Percentiles rank a stretch among this genome's conserved stretches.
Conservation (phyloP, 208 protist species). For the Trichomonas gallinae region DNA sequence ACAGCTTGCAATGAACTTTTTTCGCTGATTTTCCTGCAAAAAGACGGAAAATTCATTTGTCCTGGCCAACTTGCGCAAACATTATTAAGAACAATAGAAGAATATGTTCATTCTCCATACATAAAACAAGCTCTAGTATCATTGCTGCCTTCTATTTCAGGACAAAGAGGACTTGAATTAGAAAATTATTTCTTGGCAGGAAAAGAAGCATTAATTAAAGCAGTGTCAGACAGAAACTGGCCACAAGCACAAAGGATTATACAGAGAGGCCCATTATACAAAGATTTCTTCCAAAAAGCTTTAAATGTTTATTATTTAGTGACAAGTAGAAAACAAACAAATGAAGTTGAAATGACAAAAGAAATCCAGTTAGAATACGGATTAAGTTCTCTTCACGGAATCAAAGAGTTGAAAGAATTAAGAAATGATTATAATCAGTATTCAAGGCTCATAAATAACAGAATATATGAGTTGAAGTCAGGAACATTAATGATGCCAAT, state of each 20-base stretch:
- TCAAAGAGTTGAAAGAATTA: background rate
- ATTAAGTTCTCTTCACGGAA: background rate
- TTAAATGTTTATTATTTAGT: background rate
- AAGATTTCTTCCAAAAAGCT: background rate
- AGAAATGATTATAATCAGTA: background rate
- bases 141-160: background rate
- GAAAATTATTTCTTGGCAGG: background rate
- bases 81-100: background rate
- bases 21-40: background rate
- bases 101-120: background rate
- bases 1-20: background rate
- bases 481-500: background rate
- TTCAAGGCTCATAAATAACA: background rate
- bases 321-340: background rate
- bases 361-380: background rate
- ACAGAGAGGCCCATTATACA: background rate
- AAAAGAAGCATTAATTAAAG: background rate
- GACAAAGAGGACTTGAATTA: background rate
- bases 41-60: background rate
- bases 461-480: background rate
- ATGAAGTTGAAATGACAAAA: background rate
- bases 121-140: background rate
- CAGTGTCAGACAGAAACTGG: background rate
- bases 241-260: background rate
- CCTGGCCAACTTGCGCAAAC: background rate